Base-by-base conservation (phyloP, 1,284 basidiomycete genomes). In the Pterulicium gracile region DNA sequence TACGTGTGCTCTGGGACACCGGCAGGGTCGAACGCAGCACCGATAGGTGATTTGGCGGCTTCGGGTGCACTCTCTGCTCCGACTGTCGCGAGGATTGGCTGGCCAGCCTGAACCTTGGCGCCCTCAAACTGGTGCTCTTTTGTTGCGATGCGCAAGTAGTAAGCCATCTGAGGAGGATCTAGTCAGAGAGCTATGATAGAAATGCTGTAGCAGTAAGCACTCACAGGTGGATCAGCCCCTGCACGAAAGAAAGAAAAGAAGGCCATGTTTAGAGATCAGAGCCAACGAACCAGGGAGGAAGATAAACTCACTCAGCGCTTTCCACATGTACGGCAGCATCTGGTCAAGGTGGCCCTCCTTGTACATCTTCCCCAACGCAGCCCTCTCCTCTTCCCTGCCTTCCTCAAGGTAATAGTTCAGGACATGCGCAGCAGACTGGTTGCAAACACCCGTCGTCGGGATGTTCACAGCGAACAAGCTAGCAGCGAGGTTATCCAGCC, bases 331-430 rank as follows among this genome's bases (percentile, higher is more conserved):
- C 5, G 47, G 56, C 61, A 73, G 65, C 14, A 79, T 53, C 47
- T 61, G 58, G 2, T 49, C 51, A 10, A 57, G 52, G 5, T 54
- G 55, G 20, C 62, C 56, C 2, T 55, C 50, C 2, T 58, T 55
- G 7, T 51, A 41, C 15, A 52, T 52, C 19, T 54, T 51, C 19
- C 63, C 59, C 22, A 75, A 52, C 14, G 49, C 53, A 4, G 70
- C 59, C 18, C 72, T 61, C 42, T 69, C 68, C 19, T 59, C 50
- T 32, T 57, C 50, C 47, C 65, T 63, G 21, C 59, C 61, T 1
- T 70, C 63, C 20, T 69, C 61, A 15, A 86, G 62, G 55, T 78
- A 87, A 60, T 77, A 82, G 58, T 85, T 69, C 43, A 88, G 66
- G 22, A 82, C 68, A 47, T 75, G 69, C 2, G 75, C 68, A 21